These are phyloP conservation scores for Hemileccinum hortonii DNA, from an alignment of 1,284 basidiomycete genomes.

Conservation along the genomic window DNA sequence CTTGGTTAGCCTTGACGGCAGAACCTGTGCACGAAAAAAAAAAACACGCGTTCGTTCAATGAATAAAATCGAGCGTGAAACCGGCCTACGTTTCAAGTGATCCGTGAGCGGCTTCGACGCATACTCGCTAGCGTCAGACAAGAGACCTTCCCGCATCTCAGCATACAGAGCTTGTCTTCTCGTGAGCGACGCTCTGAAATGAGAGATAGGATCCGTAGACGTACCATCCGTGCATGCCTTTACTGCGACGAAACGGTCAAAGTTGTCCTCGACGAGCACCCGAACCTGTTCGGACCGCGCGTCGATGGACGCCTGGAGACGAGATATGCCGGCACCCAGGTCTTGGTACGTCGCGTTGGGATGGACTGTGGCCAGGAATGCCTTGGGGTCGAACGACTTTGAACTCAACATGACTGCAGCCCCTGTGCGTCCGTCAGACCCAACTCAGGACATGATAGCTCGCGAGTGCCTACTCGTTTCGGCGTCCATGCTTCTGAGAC, in stretches of 20 bases:
- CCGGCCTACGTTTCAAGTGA: constrained; percentile 72
- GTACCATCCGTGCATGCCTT: constrained; percentile 94
- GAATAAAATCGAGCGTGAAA: not conserved
- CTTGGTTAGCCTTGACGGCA: constrained; percentile 89
- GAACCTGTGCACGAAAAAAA: constrained; percentile 51
- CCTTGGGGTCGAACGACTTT: constrained; percentile 95
- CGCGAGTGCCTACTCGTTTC: constrained; percentile 55
- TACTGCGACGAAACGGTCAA: constrained; percentile 96
- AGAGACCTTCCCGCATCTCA: constrained; percentile 90
- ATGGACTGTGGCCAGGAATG: constrained; percentile 88
- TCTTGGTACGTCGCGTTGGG: constrained; percentile 97
- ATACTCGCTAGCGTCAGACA: constrained; percentile 77
- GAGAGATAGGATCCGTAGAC: constrained; percentile 18
- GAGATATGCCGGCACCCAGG: constrained; percentile 70
- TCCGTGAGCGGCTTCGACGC: constrained; percentile 82
- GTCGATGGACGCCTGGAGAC: constrained; percentile 78
- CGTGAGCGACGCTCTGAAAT: constrained; percentile 6
- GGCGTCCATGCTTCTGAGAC: constrained; percentile 66
- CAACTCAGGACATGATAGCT: not conserved
- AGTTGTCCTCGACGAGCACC: constrained; percentile 96
- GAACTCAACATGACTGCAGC: constrained; percentile 81
- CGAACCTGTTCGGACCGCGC: constrained; percentile 90
- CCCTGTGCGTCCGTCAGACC: constrained; percentile 47
- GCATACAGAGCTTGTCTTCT: constrained; percentile 70
- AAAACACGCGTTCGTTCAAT: constrained; percentile 3